Evolutionary conservation across 495 filamentous ascomycete species (phyloP).

Genomic region (Talaromyces nanjingensis): DNA sequence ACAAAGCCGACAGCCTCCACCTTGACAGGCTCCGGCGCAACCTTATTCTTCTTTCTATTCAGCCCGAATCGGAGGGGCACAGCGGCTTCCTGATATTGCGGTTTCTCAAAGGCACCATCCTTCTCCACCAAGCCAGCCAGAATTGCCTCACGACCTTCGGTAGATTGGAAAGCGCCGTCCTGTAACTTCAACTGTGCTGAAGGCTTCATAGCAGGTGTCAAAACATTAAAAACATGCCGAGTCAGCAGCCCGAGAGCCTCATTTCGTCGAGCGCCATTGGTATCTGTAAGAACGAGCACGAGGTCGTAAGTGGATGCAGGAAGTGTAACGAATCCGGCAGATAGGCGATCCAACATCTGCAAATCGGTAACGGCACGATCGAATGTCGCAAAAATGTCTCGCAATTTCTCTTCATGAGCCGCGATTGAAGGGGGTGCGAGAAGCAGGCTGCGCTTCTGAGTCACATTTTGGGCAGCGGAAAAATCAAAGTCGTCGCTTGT

Average conservation of each 20-base stretch:
- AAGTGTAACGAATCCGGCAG: constrained; percentile 72
- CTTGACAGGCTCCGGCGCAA: constrained; percentile 19
- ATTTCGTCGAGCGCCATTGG: constrained; percentile 49
- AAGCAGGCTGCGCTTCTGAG: constrained; percentile 50
- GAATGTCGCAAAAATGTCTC: constrained; percentile 51
- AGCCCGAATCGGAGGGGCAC: constrained; percentile 66
- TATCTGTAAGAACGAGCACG: constrained; percentile 74
- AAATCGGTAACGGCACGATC: constrained; percentile 73
- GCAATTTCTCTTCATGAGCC: constrained; percentile 55
- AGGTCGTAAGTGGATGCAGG: constrained; percentile 73
- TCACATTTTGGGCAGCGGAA: constrained; percentile 18
- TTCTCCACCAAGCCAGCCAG: constrained; percentile 70
- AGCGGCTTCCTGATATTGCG: constrained; percentile 54
- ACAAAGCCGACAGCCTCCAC: neutral
- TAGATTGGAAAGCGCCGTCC: constrained; percentile 50
- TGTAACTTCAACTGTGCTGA: constrained; percentile 65
- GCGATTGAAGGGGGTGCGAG: constrained; percentile 70
- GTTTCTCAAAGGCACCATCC: constrained; percentile 62
- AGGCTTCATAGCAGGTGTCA: constrained; percentile 62
- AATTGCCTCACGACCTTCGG: constrained; percentile 59
- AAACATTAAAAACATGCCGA: constrained; percentile 58
- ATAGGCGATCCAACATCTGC: constrained; percentile 96
- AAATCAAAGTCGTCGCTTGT: constrained; percentile 34
- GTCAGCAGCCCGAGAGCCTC: constrained; percentile 58
- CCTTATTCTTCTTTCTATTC: constrained; percentile 54